A percentile compares a stretch with the other conserved stretches of the same genome.
Evolutionary conservation across 768 basidiomycete species (phyloP).

Genomic region (Mycena amicta): DNA sequence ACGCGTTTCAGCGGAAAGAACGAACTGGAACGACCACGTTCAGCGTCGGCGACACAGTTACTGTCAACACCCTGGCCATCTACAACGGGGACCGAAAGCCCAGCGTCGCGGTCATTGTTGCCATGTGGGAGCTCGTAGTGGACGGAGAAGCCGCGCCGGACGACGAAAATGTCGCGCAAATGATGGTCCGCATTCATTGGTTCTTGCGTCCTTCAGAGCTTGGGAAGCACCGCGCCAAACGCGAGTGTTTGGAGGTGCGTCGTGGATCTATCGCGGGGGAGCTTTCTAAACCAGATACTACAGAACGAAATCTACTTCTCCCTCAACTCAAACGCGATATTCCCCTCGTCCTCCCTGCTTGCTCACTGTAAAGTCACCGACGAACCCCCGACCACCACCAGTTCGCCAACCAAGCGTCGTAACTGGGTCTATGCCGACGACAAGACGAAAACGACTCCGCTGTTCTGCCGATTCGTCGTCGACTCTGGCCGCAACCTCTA

Average conservation of each 20-base stretch:
- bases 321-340: slow-evolving; percentile 46
- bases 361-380: slow-evolving; percentile 53
- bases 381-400: slow-evolving; percentile 19
- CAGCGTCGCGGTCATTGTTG: slow-evolving; percentile 69
- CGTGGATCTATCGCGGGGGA: slow-evolving; percentile 2
- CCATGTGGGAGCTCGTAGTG: slow-evolving; percentile 61
- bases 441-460: slow-evolving; percentile 35
- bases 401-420: slow-evolving; percentile 5
- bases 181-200: slow-evolving; percentile 73
- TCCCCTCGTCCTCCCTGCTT: slow-evolving; percentile 55
- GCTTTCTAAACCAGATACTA: neutral
- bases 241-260: slow-evolving; percentile 62
- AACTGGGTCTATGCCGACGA: slow-evolving; percentile 27
- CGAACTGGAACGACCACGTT: slow-evolving; percentile 33
- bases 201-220: slow-evolving; percentile 70
- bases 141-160: slow-evolving; percentile 31
- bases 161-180: slow-evolving; percentile 38
- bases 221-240: slow-evolving; percentile 57
- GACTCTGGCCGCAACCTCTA: slow-evolving; percentile 62
- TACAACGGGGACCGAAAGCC: slow-evolving; percentile 45
- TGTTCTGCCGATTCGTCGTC: slow-evolving; percentile 62
- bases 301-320: slow-evolving; percentile 82
- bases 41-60: slow-evolving; percentile 66
- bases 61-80: slow-evolving; percentile 53
- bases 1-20: slow-evolving; percentile 22